Conservation (phyloP, 805 yeast genomes). For the Cyberlindnera misumaiensis region DNA sequence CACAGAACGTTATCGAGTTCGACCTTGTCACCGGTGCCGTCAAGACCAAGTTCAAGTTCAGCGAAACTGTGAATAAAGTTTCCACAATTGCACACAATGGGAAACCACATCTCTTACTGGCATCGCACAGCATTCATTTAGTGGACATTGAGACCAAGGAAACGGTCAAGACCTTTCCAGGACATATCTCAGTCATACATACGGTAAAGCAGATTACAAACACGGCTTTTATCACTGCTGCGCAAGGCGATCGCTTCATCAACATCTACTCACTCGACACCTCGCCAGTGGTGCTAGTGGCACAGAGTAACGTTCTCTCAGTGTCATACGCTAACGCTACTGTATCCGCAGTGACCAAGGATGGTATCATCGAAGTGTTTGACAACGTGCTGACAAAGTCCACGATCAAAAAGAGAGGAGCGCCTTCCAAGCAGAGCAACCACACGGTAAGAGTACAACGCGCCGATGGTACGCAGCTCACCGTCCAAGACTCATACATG, state of each 20-base stretch:
- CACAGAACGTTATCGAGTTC: slow-evolving; percentile 58
- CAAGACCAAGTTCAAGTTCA: slow-evolving; percentile 35
- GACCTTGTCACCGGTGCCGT: slow-evolving; percentile 40
- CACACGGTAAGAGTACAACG: slow-evolving; percentile 41
- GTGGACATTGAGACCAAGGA: slow-evolving; percentile 35
- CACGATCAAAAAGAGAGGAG: slow-evolving; percentile 39
- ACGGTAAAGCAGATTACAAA: slow-evolving; percentile 33
- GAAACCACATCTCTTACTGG: slow-evolving; percentile 43
- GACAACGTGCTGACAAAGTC: slow-evolving; percentile 40
- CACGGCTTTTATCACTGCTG: slow-evolving; percentile 57
- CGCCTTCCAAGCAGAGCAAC: slow-evolving; percentile 45
- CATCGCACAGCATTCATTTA: slow-evolving; percentile 60
- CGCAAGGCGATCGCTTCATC: slow-evolving; percentile 75
- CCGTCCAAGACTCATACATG: slow-evolving; percentile 22
- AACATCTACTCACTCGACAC: slow-evolving; percentile 52
- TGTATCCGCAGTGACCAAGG: slow-evolving; percentile 60
- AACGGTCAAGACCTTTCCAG: slow-evolving; percentile 54
- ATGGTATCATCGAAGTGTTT: slow-evolving; percentile 69
- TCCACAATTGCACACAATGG: slow-evolving; percentile 25
- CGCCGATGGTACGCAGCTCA: slow-evolving; percentile 30
- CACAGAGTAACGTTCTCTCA: slow-evolving; percentile 53
- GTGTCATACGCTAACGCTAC: slow-evolving; percentile 34
- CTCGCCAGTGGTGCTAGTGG: slow-evolving; percentile 53
- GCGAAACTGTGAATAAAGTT: slow-evolving; percentile 24
- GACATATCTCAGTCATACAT: slow-evolving; percentile 66